These are phyloP conservation scores for Tylopilus sp. DNA, from an alignment of 1,284 basidiomycete species.

Conservation along the genomic window DNA sequence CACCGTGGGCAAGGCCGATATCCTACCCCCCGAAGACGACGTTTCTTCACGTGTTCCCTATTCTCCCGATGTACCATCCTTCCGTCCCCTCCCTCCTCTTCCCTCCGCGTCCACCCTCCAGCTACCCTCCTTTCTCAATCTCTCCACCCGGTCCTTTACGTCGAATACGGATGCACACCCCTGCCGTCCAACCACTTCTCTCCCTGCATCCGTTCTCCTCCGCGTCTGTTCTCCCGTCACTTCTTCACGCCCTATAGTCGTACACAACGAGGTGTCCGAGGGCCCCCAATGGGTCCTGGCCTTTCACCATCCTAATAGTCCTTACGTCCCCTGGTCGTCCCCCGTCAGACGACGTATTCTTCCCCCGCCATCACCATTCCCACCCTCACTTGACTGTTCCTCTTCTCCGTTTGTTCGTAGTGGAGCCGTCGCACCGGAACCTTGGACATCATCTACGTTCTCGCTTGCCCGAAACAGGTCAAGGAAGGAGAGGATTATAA, in stretches of 20 bases:
- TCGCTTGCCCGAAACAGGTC: slow-evolving; percentile 20
- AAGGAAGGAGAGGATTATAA: slow-evolving; percentile 26
- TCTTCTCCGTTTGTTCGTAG: slow-evolving; percentile 34
- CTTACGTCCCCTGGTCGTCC: slow-evolving; percentile 44
- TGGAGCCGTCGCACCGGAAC: slow-evolving; percentile 40
- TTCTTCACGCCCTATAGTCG: slow-evolving; percentile 12
- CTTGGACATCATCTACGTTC: slow-evolving; percentile 28
- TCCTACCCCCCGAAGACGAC: slow-evolving; percentile 2
- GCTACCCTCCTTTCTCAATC: slow-evolving; percentile 36
- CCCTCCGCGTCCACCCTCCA: slow-evolving; percentile 37
- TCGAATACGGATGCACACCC: slow-evolving; percentile 10
- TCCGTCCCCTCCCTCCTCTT: slow-evolving; percentile 34
- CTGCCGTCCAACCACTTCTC: slow-evolving; percentile 9
- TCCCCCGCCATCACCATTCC: slow-evolving; percentile 22
- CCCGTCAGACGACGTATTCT: slow-evolving; percentile 38
- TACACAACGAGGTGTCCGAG: slow-evolving; percentile 21
- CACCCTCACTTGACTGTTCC: slow-evolving; percentile 24
- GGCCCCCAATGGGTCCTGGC: slow-evolving; percentile 36
- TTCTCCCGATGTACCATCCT: slow-evolving; percentile 20
- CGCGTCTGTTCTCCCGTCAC: slow-evolving; percentile 14
- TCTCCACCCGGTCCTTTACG: slow-evolving; percentile 25
- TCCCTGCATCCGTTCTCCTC: slow-evolving; percentile 17
- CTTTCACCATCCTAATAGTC: slow-evolving; percentile 45
- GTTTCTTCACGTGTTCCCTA: slow-evolving; percentile 5
- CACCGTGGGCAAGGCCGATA: slow-evolving; percentile 15